Evolutionary conservation across 2,329 filamentous ascomycete species (phyloP), one percentile per base, ranked within the genome.

Genomic region (Exophiala spinifera): DNA sequence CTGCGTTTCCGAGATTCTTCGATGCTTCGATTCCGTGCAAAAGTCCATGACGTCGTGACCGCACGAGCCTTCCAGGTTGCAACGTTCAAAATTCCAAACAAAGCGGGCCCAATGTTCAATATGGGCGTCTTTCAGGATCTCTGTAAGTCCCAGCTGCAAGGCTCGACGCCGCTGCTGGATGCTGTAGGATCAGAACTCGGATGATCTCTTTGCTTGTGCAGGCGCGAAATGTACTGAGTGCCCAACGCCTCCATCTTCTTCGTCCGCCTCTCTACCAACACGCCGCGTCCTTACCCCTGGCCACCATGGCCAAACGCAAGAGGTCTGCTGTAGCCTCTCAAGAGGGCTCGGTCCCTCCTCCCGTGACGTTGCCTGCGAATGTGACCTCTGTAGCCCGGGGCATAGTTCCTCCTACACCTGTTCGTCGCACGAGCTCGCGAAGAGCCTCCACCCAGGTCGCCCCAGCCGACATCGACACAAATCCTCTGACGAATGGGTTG

Each of bases 401-500:
- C 11, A 57, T 56, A n/a, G 55, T 59, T 31, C 49, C 59, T 23
- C 55, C 59, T 40, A 50, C 57, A 4, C 51, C 57, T 25, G 46
- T 51, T 23, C 56, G 65, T 53, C 58, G 63, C 42, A 62, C 60
- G 11, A 65, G 61, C 42, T 56, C 57, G 21, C 57, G 59, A 15
- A 63, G 51, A 49, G 51, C 56, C 3, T 60, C 59, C 42, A 44
- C 10, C 11, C 56, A 62, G 23, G 34, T 46, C 7, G 51, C 51
- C 28, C 48, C 64, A 39, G 51, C 63, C 3, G 51, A 59, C 7
- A 55, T 63, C 14, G 65, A 64, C 19, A 60, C 60, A 3, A 62
- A 69, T 59, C 64, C 66, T 11, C 46, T 67, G 43, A 61, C 63
- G n/a, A 65, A 66, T 53, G 47, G 53, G 6, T 55, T 57, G 40